Conservation (phyloP, 2,329 filamentous ascomycete species). For the Periconia sp. region DNA sequence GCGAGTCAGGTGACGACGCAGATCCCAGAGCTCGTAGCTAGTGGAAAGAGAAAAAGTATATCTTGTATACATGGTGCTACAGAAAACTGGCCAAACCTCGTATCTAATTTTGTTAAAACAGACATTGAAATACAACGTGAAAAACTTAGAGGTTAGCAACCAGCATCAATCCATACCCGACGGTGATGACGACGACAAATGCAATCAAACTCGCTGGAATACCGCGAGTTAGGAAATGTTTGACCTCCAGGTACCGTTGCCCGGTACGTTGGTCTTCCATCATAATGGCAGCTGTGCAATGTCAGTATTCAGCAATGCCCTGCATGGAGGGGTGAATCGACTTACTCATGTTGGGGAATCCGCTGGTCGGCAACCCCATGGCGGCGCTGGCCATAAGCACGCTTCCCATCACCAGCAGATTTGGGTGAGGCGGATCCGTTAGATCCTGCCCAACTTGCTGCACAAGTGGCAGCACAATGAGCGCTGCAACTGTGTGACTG, state of each 20-base stretch:
- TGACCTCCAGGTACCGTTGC: slow-evolving; percentile 86
- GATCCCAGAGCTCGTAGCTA: too few relatives aligned
- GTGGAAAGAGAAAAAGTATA: too few relatives aligned
- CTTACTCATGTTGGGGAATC: slow-evolving; percentile 99
- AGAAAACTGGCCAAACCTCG: too few relatives aligned
- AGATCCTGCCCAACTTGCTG: slow-evolving; percentile 81
- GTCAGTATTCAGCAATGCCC: slow-evolving; percentile 14
- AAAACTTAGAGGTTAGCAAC: slow-evolving; percentile 62
- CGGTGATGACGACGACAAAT: slow-evolving; percentile 77
- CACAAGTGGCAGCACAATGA: slow-evolving; percentile 92
- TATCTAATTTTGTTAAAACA: too few relatives aligned
- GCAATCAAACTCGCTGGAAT: slow-evolving; percentile 83
- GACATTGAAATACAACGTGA: too few relatives aligned
- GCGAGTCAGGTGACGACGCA: too few relatives aligned
- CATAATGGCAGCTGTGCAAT: slow-evolving; percentile 83
- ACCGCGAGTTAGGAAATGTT: slow-evolving; percentile 93
- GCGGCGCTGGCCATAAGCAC: slow-evolving; percentile 97
- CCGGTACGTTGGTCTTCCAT: slow-evolving; percentile 93
- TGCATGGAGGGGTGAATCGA: slow-evolving; percentile 29
- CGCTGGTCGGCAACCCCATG: slow-evolving; percentile 93
- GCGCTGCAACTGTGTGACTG: slow-evolving; percentile 91
- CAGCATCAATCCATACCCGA: slow-evolving; percentile 90
- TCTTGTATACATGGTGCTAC: too few relatives aligned
- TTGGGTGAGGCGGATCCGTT: slow-evolving; percentile 81
- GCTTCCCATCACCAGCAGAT: slow-evolving; percentile 90